Base-by-base conservation (phyloP, 176 grass and related monocot species). In the Oropetium thomaeum region DNA sequence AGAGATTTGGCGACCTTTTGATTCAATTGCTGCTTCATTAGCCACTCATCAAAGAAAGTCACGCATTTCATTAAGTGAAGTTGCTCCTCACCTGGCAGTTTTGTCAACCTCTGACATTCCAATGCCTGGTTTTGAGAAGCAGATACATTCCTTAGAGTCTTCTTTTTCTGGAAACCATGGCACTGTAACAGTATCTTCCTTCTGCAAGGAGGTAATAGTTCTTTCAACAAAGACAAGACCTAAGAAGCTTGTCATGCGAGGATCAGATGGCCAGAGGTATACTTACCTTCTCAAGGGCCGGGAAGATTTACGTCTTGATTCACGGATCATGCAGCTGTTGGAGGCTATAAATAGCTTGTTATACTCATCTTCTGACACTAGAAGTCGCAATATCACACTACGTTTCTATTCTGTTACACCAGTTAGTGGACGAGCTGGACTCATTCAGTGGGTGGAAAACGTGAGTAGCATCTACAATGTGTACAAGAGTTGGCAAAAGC, bases 91-190 rank as follows among this genome's bases (percentile, higher is more conserved):
- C 62, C 75, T 97, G 80, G 81, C 90, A 74, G 62, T 38, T 52
- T 70, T 97, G 72, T 83, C 88, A 72, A 87, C 83, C 75, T 97
- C 94, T 82, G 88, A 97, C 68, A 93, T 97, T 93, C 94, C 94
- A 86, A 93, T 97, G 90, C 94, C 94, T 81, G 94, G 94, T 80
- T 91, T 97, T 85, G 94, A 97, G 84, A 97, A 93, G 83, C 90
- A 97, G 81, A 89, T 79, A 77, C 60, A 82, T 89, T 83, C 86
- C 70, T 77, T 70, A 58, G 79, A 88, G 65, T 75, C 45, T 61
- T 75, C 38, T 66, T 83, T 84, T 62, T 63, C 58, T 77, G 85
- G 76, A 79, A 71, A 26, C 58, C 87, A 82, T 83, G 82, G 80
- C 35, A 85, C 67, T 68, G 35, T 97, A 67, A 93, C 94, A 57